Evolutionary conservation across 495 filamentous ascomycete genomes (phyloP).

Genomic region (Lindgomyces ingoldianus): DNA sequence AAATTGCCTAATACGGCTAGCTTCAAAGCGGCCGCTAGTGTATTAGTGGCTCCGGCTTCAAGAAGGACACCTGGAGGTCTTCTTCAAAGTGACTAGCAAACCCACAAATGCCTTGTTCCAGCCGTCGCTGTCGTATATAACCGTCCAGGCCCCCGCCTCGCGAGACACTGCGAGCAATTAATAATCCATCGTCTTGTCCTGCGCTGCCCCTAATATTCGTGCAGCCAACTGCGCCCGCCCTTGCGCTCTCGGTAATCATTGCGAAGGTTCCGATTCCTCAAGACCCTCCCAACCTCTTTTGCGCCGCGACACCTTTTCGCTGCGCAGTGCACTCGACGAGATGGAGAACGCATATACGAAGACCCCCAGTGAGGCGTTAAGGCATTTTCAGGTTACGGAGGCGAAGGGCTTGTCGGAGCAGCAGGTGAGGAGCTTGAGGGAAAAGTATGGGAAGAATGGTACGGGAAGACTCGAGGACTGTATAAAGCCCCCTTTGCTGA

Average conservation of each 20-base stretch:
- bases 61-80: conserved; percentile 2
- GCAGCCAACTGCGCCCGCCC: neutral
- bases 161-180: neutral
- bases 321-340: conserved; percentile 22
- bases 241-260: conserved; percentile 12
- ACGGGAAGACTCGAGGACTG: conserved; percentile 40
- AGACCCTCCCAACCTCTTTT: neutral
- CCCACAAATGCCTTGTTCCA: conserved; percentile 4
- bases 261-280: conserved; percentile 10
- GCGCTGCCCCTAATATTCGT: neutral
- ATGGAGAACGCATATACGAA: conserved; percentile 84
- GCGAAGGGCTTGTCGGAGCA: conserved; percentile 65
- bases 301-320: conserved; percentile 6
- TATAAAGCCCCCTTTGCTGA: conserved; percentile 14
- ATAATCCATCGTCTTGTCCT: neutral
- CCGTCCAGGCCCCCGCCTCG: neutral
- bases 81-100: conserved; percentile 4
- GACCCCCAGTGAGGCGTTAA: conserved; percentile 67
- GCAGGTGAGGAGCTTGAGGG: conserved; percentile 63
- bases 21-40: neutral
- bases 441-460: conserved; percentile 87
- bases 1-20: neutral
- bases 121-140: conserved; percentile 15
- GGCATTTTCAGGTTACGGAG: conserved; percentile 69
- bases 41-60: neutral